A percentile compares a stretch with the other conserved stretches of the same genome.
Conservation (phyloP, 2,329 filamentous ascomycete genomes). For the Cercospora janseana region DNA sequence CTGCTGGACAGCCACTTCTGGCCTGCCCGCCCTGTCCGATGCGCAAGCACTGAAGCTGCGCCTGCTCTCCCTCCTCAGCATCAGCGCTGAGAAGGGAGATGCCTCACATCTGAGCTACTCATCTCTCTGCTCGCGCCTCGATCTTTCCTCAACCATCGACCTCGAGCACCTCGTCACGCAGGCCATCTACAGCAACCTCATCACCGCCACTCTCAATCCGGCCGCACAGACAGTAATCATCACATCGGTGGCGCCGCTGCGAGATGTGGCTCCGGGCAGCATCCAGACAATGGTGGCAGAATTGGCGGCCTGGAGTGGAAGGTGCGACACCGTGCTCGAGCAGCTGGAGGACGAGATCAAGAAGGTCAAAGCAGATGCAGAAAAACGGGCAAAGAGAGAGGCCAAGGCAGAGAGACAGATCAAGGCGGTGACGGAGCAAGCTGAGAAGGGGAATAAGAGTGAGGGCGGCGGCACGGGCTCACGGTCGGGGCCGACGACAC, state of each 20-base stretch:
- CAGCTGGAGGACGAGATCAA: conserved; percentile 75
- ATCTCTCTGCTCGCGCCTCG: conserved; percentile 64
- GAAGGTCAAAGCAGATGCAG: conserved; percentile 55
- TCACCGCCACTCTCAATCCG: conserved; percentile 81
- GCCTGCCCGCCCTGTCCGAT: conserved; percentile 68
- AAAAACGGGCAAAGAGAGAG: conserved; percentile 44
- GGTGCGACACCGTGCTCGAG: conserved; percentile 70
- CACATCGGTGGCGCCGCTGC: conserved; percentile 76
- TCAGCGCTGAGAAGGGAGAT: conserved; percentile 59
- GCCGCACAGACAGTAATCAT: conserved; percentile 71
- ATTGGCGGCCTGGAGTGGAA: conserved; percentile 71
- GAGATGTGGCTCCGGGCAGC: conserved; percentile 75
- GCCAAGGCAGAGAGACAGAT: conserved; percentile 44
- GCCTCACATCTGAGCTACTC: conserved; percentile 67
- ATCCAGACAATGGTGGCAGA: conserved; percentile 66
- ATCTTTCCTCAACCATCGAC: conserved; percentile 63
- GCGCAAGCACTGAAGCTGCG: conserved; percentile 81
- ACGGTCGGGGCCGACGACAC: conserved; percentile 17
- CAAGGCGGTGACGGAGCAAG: conserved; percentile 33
- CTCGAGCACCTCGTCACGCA: conserved; percentile 85
- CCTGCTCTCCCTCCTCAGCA: conserved; percentile 81
- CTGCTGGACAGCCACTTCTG: conserved; percentile 42
- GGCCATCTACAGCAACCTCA: conserved; percentile 80
- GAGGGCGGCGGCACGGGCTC: conserved; percentile 9
- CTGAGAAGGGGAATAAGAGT: conserved; percentile 21